Base-by-base conservation (phyloP, 2,329 filamentous ascomycete genomes). In the Claviceps sp. region DNA sequence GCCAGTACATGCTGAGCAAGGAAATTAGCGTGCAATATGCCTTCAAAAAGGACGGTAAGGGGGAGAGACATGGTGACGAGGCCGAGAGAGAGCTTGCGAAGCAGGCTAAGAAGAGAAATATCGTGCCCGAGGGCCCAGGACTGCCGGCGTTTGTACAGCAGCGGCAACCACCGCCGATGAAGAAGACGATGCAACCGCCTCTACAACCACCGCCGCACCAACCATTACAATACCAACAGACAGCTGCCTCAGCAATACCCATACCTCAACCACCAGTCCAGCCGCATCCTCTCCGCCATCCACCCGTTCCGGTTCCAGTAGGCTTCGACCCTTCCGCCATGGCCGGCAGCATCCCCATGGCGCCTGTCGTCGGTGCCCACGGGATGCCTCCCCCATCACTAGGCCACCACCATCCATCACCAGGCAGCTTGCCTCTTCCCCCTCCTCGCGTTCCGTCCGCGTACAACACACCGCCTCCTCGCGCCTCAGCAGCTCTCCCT, bases 31-130 rank as follows among this genome's bases (percentile, higher is more conserved):
- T 98, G 45, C 91, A 97, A 69, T 98, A 97, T 68, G 93, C 93
- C 41, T 97, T 95, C 78, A 98, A 98, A 77, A 97, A 97, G 71
- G 93, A 98, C 63, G 93, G 93, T 59, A 95, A 95, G 72, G 91
- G 91, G 60, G 91, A 97, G 71, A 78, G 93, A 54, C 93, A 98
- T 65, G 93, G 93, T 61, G 93, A 98, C 66, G 80, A 89, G 60
- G 93, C 93, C 34, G 93, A 98, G 71, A 78, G 93, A 63, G 86
- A 89, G 73, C 79, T 98, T 47, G 93, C 93, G 34, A 84, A 86
- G 30, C 87, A 96, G 70, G 93, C 90, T 53, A 91, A 91, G 71
- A 91, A 90, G 65, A 88, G 96, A 67, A 95, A 95, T 62, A 87
- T 98, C 55, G 81, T 89, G 50, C 86, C 89, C 38, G 85, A 89